These are phyloP conservation scores for Pythium diclinum DNA, from an alignment of 352 stramenopile species.

Conservation along the genomic window DNA sequence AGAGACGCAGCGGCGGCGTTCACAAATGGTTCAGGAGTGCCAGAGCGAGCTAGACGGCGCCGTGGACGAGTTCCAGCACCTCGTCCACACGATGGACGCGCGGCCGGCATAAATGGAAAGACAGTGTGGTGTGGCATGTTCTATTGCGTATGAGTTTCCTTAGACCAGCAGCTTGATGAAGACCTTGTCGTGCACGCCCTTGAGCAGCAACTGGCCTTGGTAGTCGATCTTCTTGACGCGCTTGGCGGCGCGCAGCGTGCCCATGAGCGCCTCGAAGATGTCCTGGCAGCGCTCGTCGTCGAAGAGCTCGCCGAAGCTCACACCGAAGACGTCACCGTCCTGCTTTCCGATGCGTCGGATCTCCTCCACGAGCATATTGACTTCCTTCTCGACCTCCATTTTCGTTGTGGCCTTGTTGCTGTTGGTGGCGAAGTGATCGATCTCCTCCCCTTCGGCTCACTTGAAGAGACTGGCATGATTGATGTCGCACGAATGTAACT, in stretches of 20 bases:
- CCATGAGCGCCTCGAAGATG: constrained; percentile 78
- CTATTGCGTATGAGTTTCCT: constrained; percentile 9
- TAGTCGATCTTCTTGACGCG: constrained; percentile 76
- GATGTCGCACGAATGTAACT: constrained; percentile 16
- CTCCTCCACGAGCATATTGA: constrained; percentile 63
- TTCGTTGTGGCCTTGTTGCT: constrained; percentile 1
- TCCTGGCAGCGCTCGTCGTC: constrained; percentile 80
- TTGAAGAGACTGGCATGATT: constrained; percentile 16
- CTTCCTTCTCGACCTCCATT: constrained; percentile 70
- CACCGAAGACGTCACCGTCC: constrained; percentile 46
- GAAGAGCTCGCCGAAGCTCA: constrained; percentile 79
- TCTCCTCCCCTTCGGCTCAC: not conserved
- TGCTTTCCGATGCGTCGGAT: constrained; percentile 62
- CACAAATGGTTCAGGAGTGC: constrained; percentile 60
- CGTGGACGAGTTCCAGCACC: constrained; percentile 58
- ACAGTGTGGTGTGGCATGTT: not conserved
- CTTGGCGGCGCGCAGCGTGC: constrained; percentile 78
- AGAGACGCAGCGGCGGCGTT: constrained; percentile 45
- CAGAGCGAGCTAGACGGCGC: constrained; percentile 54
- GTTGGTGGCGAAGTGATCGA: not conserved
- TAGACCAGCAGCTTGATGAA: constrained; percentile 64
- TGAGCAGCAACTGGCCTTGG: constrained; percentile 78
- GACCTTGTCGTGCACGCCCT: constrained; percentile 76
- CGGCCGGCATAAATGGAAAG: constrained; percentile 6
- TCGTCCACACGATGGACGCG: constrained; percentile 35